Base-by-base conservation (phyloP, 2,329 filamentous ascomycete genomes). In the Aspergillus sp. region DNA sequence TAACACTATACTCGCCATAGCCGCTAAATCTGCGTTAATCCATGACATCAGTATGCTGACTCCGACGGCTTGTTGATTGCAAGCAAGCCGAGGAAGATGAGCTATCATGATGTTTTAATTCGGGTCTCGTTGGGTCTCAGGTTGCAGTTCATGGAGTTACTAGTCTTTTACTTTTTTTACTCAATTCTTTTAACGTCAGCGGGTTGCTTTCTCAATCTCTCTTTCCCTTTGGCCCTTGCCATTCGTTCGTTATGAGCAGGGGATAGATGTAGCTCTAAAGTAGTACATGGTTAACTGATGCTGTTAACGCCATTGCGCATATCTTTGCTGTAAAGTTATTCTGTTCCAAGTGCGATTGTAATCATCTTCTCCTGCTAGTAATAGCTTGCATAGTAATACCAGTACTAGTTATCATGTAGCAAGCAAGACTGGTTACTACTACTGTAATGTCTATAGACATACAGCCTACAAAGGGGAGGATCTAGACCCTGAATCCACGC, bases 1-100 rank as follows among this genome's bases (percentile, higher is more conserved):
- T 67, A 58, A 67, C 50, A 48, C 47, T 47, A 17, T 39, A 17
- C 32, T 49, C 36, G 30, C 30, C 59, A 8, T 53, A 77, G 68
- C 69, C 87, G 88, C 70, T 90, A 84, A 83, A 68, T 58, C 47
- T 30, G 15, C 19, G 6, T 32, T 21, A 5, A 25, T 30, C 5
- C 13, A 41, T 30, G 27, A 15, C 44, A n/a, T 36, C 38, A 36
- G 54, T 52, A 44, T 56, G 49, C 50, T 56, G 54, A 39, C 41
- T 55, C 27, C 58, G 23, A 53, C 36, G 42, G 25, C 49, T 32
- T 58, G 39, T 36, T 44, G 36, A 36, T 36, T 19, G 41, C 51
- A 49, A 47, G 55, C 42, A 30, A 41, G 50, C 15, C 42, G 27
- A 19, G 38, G 17, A 53, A 53, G 48, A 56, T 58, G 50, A 3